These are phyloP conservation scores for Hypholoma sublateritium DNA, from an alignment of 768 basidiomycete species.

Conservation along the genomic window DNA sequence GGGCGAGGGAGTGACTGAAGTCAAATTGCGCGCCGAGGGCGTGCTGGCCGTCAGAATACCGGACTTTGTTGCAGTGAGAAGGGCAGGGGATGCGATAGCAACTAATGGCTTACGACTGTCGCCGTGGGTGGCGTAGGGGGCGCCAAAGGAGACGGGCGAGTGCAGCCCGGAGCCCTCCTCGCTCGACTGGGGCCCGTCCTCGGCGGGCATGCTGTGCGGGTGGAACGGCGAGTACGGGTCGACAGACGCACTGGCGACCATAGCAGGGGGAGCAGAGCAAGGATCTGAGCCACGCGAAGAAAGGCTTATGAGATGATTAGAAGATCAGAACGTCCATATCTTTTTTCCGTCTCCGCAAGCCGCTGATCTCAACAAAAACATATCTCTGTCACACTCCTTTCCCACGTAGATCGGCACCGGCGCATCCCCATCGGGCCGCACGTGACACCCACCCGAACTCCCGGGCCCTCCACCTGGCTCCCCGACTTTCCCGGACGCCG, in stretches of 20 bases:
- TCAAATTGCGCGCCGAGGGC: slow-evolving; percentile 19
- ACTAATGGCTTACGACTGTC: slow-evolving; percentile 52
- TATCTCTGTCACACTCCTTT: slow-evolving; percentile 9
- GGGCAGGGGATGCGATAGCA: slow-evolving; percentile 42
- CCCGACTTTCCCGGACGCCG: slow-evolving; percentile 19
- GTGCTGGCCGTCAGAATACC: slow-evolving; percentile 50
- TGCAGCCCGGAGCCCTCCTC: slow-evolving; percentile 77
- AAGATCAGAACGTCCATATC: neutral
- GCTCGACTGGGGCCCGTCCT: slow-evolving; percentile 70
- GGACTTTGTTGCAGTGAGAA: slow-evolving; percentile 63
- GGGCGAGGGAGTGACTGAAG: too few relatives aligned
- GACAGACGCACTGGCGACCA: slow-evolving; percentile 57
- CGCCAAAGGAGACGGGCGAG: slow-evolving; percentile 66
- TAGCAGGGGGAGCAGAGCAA: slow-evolving; percentile 31
- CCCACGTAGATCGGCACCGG: slow-evolving; percentile 29
- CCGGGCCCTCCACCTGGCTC: slow-evolving; percentile 27
- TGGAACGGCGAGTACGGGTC: slow-evolving; percentile 62
- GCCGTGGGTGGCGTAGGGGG: slow-evolving; percentile 44
- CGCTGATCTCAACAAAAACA: neutral
- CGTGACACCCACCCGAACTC: slow-evolving; percentile 13
- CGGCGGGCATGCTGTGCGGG: slow-evolving; percentile 42
- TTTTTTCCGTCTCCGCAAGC: slow-evolving; percentile 16
- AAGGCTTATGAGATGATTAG: slow-evolving; percentile 28
- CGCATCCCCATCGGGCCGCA: too few relatives aligned
- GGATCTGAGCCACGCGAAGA: slow-evolving; percentile 11